phyloP scores from a whole-genome alignment of 306 rosid species.

The Rosa lucieae region DNA sequence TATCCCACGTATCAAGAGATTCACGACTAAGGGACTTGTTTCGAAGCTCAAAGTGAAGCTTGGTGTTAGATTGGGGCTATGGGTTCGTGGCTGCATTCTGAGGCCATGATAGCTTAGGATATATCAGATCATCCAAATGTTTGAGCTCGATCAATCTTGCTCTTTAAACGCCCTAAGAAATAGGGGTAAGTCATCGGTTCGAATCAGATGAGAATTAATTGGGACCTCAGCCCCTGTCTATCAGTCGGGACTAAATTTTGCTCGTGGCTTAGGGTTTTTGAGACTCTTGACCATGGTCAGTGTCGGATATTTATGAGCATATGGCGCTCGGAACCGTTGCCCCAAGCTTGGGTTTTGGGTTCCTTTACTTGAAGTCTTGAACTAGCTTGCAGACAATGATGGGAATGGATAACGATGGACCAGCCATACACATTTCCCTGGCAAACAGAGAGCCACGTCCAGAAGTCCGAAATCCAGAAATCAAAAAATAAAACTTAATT shows the following conservation, averaged over 20 bases:
- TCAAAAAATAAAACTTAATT: neutral
- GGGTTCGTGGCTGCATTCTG: no score
- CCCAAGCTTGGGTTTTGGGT: neutral
- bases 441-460: slow-evolving; percentile 7
- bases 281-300: neutral
- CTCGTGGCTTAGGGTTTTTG: neutral
- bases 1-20: no score
- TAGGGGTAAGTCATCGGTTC: no score
- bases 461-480: neutral
- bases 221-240: neutral
- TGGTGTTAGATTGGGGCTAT: no score
- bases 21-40: no score
- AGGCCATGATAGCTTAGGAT: no score
- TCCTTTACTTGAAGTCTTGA: neutral
- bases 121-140: no score
- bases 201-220: no score
- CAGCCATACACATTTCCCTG: slow-evolving; percentile 10
- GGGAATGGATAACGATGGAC: neutral
- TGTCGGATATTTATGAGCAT: neutral
- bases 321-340: neutral
- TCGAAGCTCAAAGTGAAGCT: no score
- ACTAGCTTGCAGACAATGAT: neutral
- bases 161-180: no score
- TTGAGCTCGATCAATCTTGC: neutral
- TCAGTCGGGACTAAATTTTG: neutral